Evolutionary conservation across 2,329 filamentous ascomycete species (phyloP).

Genomic region (Apiospora aurea): DNA sequence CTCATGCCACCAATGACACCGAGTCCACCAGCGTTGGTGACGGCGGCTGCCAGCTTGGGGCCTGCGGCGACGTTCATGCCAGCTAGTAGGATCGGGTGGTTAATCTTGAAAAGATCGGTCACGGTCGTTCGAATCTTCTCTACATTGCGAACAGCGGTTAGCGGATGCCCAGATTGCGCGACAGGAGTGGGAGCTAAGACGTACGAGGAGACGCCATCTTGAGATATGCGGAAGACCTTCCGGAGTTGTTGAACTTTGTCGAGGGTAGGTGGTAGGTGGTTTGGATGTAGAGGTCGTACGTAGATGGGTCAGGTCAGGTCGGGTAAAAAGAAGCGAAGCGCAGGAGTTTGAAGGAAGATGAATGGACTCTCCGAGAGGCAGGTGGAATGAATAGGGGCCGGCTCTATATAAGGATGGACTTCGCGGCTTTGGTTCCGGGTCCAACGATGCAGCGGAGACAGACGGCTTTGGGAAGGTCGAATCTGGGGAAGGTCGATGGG

Average conservation of each 20-base stretch:
- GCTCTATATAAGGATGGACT: constrained; percentile 7
- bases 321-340: neutral
- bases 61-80: constrained; percentile 99
- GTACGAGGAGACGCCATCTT: constrained; percentile 41
- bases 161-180: constrained; percentile 29
- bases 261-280: neutral
- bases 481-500: constrained; percentile 18
- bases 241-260: neutral
- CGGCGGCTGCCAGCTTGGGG: constrained; percentile 93
- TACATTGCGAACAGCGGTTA: constrained; percentile 45
- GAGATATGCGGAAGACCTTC: constrained; percentile 20
- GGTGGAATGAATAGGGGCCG: constrained; percentile 7
- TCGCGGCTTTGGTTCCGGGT: constrained; percentile 16
- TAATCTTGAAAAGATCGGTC: constrained; percentile 97
- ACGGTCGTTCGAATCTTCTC: constrained; percentile 89
- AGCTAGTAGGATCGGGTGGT: constrained; percentile 93
- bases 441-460: constrained; percentile 6
- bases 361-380: neutral
- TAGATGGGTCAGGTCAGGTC: neutral
- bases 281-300: neutral
- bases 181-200: constrained; percentile 18
- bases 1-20: constrained; percentile 95
- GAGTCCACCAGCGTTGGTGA: constrained; percentile 95
- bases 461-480: constrained; percentile 17
- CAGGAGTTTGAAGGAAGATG: neutral